Evolutionary conservation across 2,329 filamentous ascomycete species (phyloP).

Genomic region (Xylaria multiplex): DNA sequence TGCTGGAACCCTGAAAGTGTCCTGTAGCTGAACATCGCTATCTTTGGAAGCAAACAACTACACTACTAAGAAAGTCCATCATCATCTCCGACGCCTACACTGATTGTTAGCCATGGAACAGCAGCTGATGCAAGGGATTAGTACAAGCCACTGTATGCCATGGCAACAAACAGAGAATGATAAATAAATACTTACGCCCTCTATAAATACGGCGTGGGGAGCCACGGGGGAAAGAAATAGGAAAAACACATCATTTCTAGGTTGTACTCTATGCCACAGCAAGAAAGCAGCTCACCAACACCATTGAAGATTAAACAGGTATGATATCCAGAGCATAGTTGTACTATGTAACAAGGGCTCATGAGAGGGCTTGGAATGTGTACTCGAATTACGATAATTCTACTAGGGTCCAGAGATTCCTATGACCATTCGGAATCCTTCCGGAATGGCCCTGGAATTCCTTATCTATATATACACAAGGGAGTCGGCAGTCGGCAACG

Average conservation of each 20-base stretch:
- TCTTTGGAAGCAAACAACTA: background rate
- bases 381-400: too few relatives aligned
- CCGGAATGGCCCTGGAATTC: too few relatives aligned
- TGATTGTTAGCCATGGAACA: background rate
- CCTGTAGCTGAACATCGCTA: too few relatives aligned
- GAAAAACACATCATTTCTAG: background rate
- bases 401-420: too few relatives aligned
- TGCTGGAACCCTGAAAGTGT: too few relatives aligned
- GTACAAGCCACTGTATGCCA: background rate
- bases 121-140: background rate
- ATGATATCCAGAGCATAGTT: background rate
- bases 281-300: background rate
- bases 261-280: background rate
- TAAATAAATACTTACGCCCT: background rate
- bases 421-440: too few relatives aligned
- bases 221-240: background rate
- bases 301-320: background rate
- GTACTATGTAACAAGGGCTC: too few relatives aligned
- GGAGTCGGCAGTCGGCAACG: too few relatives aligned
- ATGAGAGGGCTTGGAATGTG: too few relatives aligned
- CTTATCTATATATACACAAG: too few relatives aligned
- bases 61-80: background rate
- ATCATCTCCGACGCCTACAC: background rate
- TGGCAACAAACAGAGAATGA: background rate
- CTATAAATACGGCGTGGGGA: background rate